phyloP scores from a whole-genome alignment of 345 rosid genomes.

The Hevea brasiliensis region DNA sequence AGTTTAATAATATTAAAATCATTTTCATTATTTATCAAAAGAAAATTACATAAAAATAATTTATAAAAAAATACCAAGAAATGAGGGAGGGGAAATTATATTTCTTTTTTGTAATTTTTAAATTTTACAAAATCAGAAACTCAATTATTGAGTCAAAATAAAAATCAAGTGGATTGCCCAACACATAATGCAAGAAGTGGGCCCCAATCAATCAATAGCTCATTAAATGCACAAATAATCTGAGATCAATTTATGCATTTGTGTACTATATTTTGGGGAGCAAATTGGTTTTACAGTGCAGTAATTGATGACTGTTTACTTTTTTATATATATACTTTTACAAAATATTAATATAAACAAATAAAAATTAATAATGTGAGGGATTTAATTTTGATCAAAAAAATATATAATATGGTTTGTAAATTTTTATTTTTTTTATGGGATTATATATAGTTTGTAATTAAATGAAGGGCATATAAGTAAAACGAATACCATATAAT shows the following conservation, averaged over 20 bases:
- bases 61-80: too few species aligned
- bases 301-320: too few species aligned
- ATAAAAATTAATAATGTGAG: background rate
- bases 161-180: conserved; percentile 17
- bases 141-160: conserved; percentile 35
- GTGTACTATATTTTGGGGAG: background rate
- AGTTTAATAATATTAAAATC: too few species aligned
- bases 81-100: too few species aligned
- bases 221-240: conserved; percentile 23
- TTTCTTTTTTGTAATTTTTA: too few species aligned
- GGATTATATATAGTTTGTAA: background rate
- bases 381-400: conserved; percentile 7
- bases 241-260: background rate
- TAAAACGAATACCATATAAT: background rate
- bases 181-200: conserved; percentile 29
- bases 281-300: too few species aligned
- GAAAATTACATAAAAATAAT: too few species aligned
- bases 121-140: too few species aligned
- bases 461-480: background rate
- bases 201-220: conserved; percentile 27
- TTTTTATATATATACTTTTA: too few species aligned
- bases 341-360: too few species aligned
- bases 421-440: background rate
- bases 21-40: too few species aligned
- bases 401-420: background rate